Evolutionary conservation across 768 basidiomycete species (phyloP), one percentile per base, ranked within the genome.

Genomic region (Dictyophora rubrovolvata): DNA sequence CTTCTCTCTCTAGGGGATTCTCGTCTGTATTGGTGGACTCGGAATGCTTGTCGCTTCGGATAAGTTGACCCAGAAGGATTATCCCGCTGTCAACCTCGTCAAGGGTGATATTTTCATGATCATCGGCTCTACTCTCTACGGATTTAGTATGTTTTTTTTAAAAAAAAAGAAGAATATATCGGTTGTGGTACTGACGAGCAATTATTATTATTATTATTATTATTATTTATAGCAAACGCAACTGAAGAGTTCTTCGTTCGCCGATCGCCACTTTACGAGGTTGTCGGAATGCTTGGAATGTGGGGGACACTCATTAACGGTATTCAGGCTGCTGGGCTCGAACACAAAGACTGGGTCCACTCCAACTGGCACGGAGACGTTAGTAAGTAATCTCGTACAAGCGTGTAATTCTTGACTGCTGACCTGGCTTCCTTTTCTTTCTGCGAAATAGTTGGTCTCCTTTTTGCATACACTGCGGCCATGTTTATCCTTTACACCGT

Each of bases 71-170:
- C 73, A 83, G 61, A 92, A 92, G 71, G 79, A 86, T 68, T 91
- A 79, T 73, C 69, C 77, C 12, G 83, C 91, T 12, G 63, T 81
- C 3, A 74, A 71, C 66, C 79, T 80, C 68, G 86, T 81, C 36
- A 88, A 87, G 68, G 91, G 91, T 11, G 89, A 92, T 68, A 84
- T 78, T 23, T 90, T 91, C 68, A 92, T 93, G 87, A 80, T 93
- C 60, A 78, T 85, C 51, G 91, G 89, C 23, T 88, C 91, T 4
- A 87, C 88, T 0, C 76, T 93, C 20, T 93, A 93, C 63, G 91
- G 91, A 49, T 84, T 92, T 69, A 88, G 89, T 91, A 66, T 61
- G 85, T 80, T 14, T 16, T 28, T 80, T 14, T 16, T 28, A 2
- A 28, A 28, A 2, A 7, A 28, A 3, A 7, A 28, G 46, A 18